A percentile compares a stretch with the other conserved stretches of the same genome.
phyloP scores from a whole-genome alignment of 257 asterid species.

The Fraxinus americana region DNA sequence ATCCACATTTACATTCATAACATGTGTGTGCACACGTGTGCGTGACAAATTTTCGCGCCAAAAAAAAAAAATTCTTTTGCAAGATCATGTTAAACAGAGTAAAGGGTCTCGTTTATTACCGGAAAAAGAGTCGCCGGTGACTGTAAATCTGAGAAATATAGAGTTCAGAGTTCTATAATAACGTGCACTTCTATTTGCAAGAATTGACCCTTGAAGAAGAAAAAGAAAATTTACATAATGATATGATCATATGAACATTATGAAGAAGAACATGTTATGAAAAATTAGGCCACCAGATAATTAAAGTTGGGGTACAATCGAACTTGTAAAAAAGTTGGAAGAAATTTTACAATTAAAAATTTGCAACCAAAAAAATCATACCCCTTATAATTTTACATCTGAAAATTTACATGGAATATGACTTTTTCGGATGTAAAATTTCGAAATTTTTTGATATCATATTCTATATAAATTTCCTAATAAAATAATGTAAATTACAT shows the following conservation, averaged over 20 bases:
- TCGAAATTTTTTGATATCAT: too few species aligned
- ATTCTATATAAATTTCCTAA: too few species aligned
- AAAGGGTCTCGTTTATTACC: slow-evolving; percentile 26
- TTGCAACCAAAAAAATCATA: too few species aligned
- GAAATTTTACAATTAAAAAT: too few species aligned
- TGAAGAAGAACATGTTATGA: neutral
- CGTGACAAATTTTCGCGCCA: neutral
- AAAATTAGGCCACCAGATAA: neutral
- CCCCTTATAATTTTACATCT: too few species aligned
- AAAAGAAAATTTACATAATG: neutral
- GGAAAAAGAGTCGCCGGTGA: slow-evolving; percentile 15
- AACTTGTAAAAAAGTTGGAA: too few species aligned
- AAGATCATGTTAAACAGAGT: neutral
- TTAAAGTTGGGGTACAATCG: too few species aligned
- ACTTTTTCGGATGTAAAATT: too few species aligned
- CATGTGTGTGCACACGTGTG: too few species aligned
- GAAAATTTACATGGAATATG: too few species aligned
- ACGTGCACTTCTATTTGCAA: neutral
- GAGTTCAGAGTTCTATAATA: neutral
- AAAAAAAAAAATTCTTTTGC: neutral
- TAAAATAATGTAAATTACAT: too few species aligned
- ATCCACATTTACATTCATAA: too few species aligned
- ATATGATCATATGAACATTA: neutral
- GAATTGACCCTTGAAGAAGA: neutral
- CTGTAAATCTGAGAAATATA: slow-evolving; percentile 11